Evolutionary conservation across 148 eudicot species (phyloP), one percentile per base, ranked within the genome.

Genomic region (Suaeda aralocaspica): DNA sequence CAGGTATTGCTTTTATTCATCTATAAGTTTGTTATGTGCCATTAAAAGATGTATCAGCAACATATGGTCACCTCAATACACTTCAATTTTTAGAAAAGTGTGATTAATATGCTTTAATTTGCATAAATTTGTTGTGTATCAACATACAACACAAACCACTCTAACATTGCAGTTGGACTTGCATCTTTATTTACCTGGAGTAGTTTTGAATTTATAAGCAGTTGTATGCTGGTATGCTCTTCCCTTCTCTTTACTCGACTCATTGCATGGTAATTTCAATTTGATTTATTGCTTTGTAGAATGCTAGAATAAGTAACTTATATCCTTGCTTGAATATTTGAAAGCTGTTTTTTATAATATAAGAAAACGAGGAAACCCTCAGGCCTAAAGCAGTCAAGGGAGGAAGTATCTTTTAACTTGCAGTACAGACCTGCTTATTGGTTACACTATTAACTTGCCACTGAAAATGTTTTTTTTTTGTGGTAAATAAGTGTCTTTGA

Each of bases 1-100:
- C 98, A 92, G 94, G 98, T 92, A 65, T 53, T 68, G 25, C 31
- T 63, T 25, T 52, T 34, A 22, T 51, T 6, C 22, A 67, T 12
- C 8, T 19, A n/a, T 22, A 34, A 41, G 12, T 44, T 12, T 46
- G 12, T 19, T 9, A 41, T 64, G 6, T 24, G 22, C 14, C 41
- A 9, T 7, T 50, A 25, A 49, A 49, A 46, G 53, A 51, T 44
- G 31, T 60, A 21, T 24, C 19, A 49, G 25, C 24, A 7, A 22
- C 48, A 24, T 66, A 9, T 18, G 18, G 6, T 49, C 22, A 19
- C 53, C 53, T 74, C 10, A 25, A 18, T 25, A 11, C n/a, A 15
- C 2, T 41, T 7, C 49, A 13, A 42, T 39, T 16, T 34, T 41
- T 68, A 24, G 30, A 44, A 16, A 4, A 18, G n/a, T 22, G 31